Evolutionary conservation across 73 alveolate genomes (phyloP), one percentile per base, ranked within the genome.

Genomic region (Paramecium sonneborni): DNA sequence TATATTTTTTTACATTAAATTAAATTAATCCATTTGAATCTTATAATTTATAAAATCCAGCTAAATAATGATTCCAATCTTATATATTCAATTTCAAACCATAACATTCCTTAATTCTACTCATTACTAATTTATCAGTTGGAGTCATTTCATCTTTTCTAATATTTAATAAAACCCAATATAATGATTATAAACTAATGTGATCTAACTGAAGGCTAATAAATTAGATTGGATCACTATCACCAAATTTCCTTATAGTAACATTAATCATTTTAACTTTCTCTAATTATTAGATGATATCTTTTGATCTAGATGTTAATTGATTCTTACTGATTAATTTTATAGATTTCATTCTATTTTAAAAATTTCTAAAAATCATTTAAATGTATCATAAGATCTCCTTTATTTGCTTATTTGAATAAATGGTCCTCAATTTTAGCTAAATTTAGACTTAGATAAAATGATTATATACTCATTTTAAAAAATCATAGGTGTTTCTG

Each of bases 61-160:
- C 96, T 32, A 96, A 74, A 15, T 94, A 86, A 24, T 85, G 89
- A 11, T 96, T 96, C 98, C 98, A 96, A 26, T 94, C 92, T 85
- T 58, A 67, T 15, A 86, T 69, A 30, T 92, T 93, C 1, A 96
- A 85, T 92, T 96, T 96, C 9, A 94, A 72, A 32, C 96, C 97
- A 34, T 86, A 96, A 7, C 95, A 96, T 74, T 96, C 98, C 68
- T 96, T 96, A 1, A 94, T 93, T 38, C 98, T 58, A 76, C 96
- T 92, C 92, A 92, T 92, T 5, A 96, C 94, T 41, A 95, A 95
- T 62, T 93, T 92, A 85, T 96, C 98, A 35, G 88, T 96, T 11
- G 98, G 98, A 32, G 95, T 79, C 97, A 96, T 94, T 67, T 94
- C 97, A 62, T 96, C 98, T 11, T 85, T 92, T 34, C 94, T 62